A percentile compares a stretch with the other conserved stretches of the same genome.
Conservation (phyloP, 345 rosid species). For the Moricandia arvensis region DNA sequence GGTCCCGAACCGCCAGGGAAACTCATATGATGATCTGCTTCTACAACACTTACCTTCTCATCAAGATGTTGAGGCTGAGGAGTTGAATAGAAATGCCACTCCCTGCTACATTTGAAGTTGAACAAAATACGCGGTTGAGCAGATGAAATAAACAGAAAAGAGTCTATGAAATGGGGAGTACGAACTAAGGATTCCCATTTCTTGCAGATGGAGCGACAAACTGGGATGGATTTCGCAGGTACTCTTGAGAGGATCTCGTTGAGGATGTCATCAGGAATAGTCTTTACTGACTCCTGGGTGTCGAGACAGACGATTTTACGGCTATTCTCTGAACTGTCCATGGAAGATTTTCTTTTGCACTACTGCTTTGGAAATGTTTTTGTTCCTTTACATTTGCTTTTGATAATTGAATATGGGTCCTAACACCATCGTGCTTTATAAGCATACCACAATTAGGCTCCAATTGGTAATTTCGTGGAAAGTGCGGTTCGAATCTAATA, state of each 20-base stretch:
- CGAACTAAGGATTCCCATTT: slow-evolving; percentile 1
- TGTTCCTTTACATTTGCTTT: not conserved
- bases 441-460: not conserved
- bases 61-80: slow-evolving; percentile 1
- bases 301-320: not conserved
- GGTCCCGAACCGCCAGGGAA: not conserved
- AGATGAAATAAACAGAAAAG: not conserved
- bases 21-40: not conserved
- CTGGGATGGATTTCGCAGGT: not conserved
- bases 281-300: not conserved
- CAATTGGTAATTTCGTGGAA: no score
- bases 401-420: not conserved
- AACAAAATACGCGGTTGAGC: not conserved
- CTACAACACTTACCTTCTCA: not conserved
- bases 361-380: not conserved
- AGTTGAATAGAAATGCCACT: not conserved
- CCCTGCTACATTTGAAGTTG: not conserved
- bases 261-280: not conserved
- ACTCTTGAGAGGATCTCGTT: not conserved
- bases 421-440: not conserved
- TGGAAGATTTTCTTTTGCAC: not conserved
- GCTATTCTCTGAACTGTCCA: not conserved
- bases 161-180: not conserved
- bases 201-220: not conserved
- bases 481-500: no score